Conservation (phyloP, 192 early-diverging fungal genomes). For the Coemansia sp. region DNA sequence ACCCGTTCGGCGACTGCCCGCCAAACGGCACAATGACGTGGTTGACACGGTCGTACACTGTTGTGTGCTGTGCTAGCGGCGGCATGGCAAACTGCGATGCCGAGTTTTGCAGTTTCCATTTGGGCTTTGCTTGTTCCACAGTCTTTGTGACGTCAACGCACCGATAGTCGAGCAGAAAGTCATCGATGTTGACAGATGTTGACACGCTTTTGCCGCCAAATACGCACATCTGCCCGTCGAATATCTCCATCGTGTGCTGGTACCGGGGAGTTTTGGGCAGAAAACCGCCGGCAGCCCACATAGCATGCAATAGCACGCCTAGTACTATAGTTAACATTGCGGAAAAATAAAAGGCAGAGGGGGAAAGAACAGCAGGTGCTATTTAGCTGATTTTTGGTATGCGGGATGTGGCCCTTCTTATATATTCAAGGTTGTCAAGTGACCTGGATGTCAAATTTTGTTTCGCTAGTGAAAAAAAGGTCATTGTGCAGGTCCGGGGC, state of each 20-base stretch:
- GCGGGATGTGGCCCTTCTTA: no score
- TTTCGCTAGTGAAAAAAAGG: constrained; percentile 4
- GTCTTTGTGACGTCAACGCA: constrained; percentile 39
- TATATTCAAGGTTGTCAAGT: constrained; percentile 1
- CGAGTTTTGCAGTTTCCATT: constrained; percentile 38
- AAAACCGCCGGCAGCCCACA: background rate
- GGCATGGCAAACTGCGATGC: constrained; percentile 51
- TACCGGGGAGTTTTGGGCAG: constrained; percentile 29
- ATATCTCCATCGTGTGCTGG: constrained; percentile 50
- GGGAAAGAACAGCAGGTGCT: constrained; percentile 1
- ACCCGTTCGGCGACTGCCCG: constrained; percentile 31
- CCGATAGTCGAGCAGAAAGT: constrained; percentile 43
- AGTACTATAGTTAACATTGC: background rate
- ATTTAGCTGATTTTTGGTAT: no score
- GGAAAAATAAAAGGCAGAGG: constrained; percentile 1
- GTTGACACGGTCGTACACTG: constrained; percentile 41
- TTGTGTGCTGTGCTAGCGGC: constrained; percentile 46
- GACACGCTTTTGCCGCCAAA: constrained; percentile 32
- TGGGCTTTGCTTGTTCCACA: constrained; percentile 17
- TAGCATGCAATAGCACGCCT: constrained; percentile 5
- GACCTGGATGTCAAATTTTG: constrained; percentile 3
- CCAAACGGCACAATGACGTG: constrained; percentile 45
- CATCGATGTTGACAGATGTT: constrained; percentile 10
- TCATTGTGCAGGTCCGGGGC: constrained; percentile 24
- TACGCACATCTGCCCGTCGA: constrained; percentile 43